Evolutionary conservation across 2,329 filamentous ascomycete genomes (phyloP), one percentile per base, ranked within the genome.

Genomic region (Colletotrichum sp.): DNA sequence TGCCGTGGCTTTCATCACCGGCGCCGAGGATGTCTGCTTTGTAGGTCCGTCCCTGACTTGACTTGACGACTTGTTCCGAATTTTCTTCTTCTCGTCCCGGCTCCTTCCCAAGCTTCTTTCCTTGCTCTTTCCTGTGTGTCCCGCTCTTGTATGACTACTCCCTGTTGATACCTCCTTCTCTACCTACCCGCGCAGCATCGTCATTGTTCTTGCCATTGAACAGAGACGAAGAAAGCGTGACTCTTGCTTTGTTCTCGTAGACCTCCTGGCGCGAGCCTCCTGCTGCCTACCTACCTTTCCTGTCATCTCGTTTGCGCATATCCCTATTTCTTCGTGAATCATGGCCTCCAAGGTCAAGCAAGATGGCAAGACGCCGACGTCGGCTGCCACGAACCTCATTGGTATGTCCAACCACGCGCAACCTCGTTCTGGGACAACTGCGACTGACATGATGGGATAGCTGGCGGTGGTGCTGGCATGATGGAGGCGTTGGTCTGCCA

Each of bases 401-500:
- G 95, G 95, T 97, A 89, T 81, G 90, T 82, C 8, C 22, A 18
- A 34, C 13, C 6, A 30, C 58, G 30, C 5, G 32, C 27, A 22
- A n/a, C 18, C 18, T 32, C 28, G 9, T 60, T 22, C 36, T 43
- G 15, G 22, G 10, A 10, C 39, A 32, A 8, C 6, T 15, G 36
- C 36, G 52, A 43, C 71, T 74, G 43, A 76, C 62, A 71, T 6
- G 34, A 39, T 56, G 61, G 43, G 30, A 80, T 80, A 98, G 97
- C 97, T 84, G 97, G 97, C 84, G 97, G 97, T 84, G 95, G 95
- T 86, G 97, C 97, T 80, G 97, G 97, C 83, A 98, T 98, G 96
- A 98, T 98, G 96, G 97, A 99, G 87, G 97, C 97, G 65, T 93
- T 99, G 77, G 96, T 89, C 70, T 99, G 97, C 86, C 97, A 99